Evolutionary conservation across 192 early-diverging fungal genomes (phyloP), one percentile per base, ranked within the genome.

Genomic region (Umbelopsis sp.): DNA sequence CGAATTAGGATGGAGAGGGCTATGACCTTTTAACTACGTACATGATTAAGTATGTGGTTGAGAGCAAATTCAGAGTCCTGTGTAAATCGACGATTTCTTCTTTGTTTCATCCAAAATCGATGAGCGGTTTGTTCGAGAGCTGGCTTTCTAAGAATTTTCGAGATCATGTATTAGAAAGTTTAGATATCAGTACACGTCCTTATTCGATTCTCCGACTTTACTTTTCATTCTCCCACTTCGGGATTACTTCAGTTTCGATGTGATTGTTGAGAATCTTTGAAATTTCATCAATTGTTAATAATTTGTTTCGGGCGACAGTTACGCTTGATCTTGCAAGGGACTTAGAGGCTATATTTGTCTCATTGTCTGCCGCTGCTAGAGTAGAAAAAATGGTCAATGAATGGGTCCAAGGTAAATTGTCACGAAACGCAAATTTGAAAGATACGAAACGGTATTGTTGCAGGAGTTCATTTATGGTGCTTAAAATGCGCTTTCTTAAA

Each of bases 91-190:
- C 0, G 47, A 20, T 34, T 1, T 6, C 26, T 62, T 32, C 56
- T 62, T 62, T 32, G 56, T 31, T 62, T 62, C 31, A 62, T 36
- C 56, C 56, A 62, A 31, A 62, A 36, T 62, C 16, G 31, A 1
- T 29, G 12, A 0, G 56, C 56, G 14, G 56, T 34, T 32, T 34
- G 56, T 34, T 62, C 56, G 2, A 62, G 31, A 1, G n/a, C 10
- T 20, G 56, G 56, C 31, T 62, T 62, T n/a, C 56, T 62, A 34
- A 47, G 2, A 12, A 2, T 3, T 6, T 38, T 38, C 17, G 22
- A 53, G 22, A 1, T 29, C 11, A 53, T 26, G 25, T 53, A 24
- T 53, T 25, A 53, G 24, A 53, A 12, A 26, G 24, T 20, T 8
- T n/a, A n/a, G n/a, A n/a, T n/a, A n/a, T n/a, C n/a, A n/a, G n/a